Evolutionary conservation across 306 rosid species (phyloP), one percentile per base, ranked within the genome.

Genomic region (Gynostemma pentaphyllum): DNA sequence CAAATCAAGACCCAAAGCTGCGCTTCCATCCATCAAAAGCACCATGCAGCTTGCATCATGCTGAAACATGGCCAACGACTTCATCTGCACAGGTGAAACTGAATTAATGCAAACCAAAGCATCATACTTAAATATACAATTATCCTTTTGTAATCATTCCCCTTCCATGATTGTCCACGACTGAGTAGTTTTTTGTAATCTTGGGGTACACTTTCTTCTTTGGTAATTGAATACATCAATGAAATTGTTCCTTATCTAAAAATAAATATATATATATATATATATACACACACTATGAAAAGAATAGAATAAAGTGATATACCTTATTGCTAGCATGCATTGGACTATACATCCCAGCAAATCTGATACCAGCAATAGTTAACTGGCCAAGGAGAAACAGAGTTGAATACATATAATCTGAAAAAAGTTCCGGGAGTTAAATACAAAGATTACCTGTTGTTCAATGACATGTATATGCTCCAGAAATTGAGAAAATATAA

Each of bases 11-110:
- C 98, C 98, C 83, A 92, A 60, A 24, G 98, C 98, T 65, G 96
- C 96, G 86, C 95, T 92, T 70, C 98, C 98, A 76, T 92, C 96
- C 98, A 92, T 92, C 80, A 92, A 70, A 74, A 92, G 96, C 48
- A 79, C 98, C 82, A 80, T 76, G 77, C 96, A 92, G 72, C 77
- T 72, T 53, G 86, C 62, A 78, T 92, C 94, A 78, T 86, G 81
- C 81, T 84, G 95, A 78, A 92, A 92, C 70, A 7, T 74, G 71
- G 85, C 56, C 76, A 92, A 71, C 39, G 98, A 86, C 88, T 88
- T 92, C 75, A 88, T 82, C 98, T 92, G 83, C 53, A 79, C 54
- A 62, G 72, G 68, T 57, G 68, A 73, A 80, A 50, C 45, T 45
- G 47, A 68, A 66, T 64, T 64, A 74, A 62, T 59, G 18, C 29